Percentiles rank a stretch among this genome's conserved stretches.
Conservation (phyloP, 1,284 basidiomycete species). For the Gomphus bonarii region DNA sequence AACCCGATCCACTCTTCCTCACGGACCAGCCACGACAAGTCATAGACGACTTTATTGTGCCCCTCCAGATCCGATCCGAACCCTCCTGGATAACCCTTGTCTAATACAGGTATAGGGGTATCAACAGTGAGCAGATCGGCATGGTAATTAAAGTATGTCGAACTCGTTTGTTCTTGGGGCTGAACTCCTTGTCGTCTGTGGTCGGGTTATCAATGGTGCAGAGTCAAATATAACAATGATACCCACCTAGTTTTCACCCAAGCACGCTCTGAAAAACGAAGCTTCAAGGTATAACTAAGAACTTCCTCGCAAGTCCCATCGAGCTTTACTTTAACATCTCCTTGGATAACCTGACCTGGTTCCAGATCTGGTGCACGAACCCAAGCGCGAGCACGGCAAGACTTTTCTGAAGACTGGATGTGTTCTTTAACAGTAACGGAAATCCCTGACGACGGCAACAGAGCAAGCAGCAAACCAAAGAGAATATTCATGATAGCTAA, state of each 20-base stretch:
- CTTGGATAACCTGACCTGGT: neutral
- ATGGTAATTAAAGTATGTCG: too few relatives aligned
- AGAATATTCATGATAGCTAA: neutral
- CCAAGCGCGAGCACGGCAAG: slow-evolving; percentile 2
- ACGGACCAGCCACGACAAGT: neutral
- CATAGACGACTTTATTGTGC: too few relatives aligned
- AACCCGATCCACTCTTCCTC: slow-evolving; percentile 2
- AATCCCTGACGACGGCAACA: neutral
- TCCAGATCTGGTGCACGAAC: slow-evolving; percentile 8
- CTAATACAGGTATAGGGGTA: too few relatives aligned
- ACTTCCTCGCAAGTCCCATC: neutral
- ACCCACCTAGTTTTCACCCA: neutral
- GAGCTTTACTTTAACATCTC: slow-evolving; percentile 1
- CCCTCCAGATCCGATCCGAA: too few relatives aligned
- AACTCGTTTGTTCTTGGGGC: neutral
- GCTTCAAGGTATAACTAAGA: neutral
- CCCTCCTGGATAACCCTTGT: too few relatives aligned
- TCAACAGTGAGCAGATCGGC: too few relatives aligned
- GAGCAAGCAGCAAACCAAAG: neutral
- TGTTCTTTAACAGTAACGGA: neutral
- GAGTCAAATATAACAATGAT: neutral
- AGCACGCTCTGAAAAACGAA: neutral
- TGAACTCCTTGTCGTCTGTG: neutral
- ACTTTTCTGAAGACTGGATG: neutral
- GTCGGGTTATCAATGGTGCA: neutral